phyloP scores from a whole-genome alignment of 1,284 basidiomycete species.

The Ganoderma sinense region DNA sequence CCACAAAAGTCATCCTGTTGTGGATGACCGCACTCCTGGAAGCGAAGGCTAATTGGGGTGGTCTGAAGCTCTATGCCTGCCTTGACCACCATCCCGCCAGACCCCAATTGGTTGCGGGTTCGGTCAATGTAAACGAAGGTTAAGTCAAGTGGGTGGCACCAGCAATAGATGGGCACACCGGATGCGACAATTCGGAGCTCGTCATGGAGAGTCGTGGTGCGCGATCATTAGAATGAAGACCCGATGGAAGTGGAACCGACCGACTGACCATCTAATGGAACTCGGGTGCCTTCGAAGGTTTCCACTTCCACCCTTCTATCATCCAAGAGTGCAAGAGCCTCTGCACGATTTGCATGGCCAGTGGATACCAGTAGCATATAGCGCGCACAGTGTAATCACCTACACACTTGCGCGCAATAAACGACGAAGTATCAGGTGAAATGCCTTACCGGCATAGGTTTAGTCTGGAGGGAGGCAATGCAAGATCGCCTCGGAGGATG shows the following conservation, averaged over 20 bases:
- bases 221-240: neutral
- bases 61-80: neutral
- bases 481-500: neutral
- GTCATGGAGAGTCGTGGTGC: neutral
- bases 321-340: neutral
- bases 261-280: neutral
- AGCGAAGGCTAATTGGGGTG: neutral
- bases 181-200: neutral
- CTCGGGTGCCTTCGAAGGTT: neutral
- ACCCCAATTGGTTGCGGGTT: neutral
- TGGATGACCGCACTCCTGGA: too few relatives aligned
- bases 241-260: neutral
- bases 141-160: neutral
- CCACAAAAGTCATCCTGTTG: too few relatives aligned
- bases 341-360: neutral
- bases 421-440: neutral
- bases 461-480: neutral
- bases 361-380: neutral
- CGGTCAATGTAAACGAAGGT: neutral
- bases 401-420: neutral
- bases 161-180: neutral
- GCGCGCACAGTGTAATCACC: neutral
- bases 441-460: neutral
- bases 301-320: neutral
- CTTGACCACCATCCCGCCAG: neutral